Conservation (phyloP, 2,329 filamentous ascomycete genomes). For the Xylaria sp. region DNA sequence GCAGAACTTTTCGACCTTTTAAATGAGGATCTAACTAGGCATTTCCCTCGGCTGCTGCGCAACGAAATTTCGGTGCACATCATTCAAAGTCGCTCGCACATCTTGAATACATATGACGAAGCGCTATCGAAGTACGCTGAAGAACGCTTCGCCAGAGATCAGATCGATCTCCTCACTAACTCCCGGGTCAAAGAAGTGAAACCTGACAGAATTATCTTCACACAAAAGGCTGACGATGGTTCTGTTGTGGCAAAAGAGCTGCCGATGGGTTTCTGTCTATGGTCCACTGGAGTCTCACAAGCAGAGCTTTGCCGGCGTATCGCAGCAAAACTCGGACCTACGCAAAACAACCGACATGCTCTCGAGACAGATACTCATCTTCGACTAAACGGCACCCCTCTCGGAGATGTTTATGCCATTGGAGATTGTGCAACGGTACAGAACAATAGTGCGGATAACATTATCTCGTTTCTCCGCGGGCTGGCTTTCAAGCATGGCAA, state of each 20-base stretch:
- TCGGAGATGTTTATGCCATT: slow-evolving; percentile 95
- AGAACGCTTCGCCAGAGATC: slow-evolving; percentile 85
- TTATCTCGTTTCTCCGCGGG: slow-evolving; percentile 86
- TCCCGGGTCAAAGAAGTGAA: slow-evolving; percentile 89
- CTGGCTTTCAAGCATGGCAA: slow-evolving; percentile 91
- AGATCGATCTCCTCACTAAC: slow-evolving; percentile 91
- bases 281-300: slow-evolving; percentile 95
- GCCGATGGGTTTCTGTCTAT: slow-evolving; percentile 93
- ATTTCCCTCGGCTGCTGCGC: slow-evolving; percentile 87
- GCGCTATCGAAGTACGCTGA: slow-evolving; percentile 91
- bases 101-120: slow-evolving; percentile 98
- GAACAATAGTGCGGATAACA: slow-evolving; percentile 92
- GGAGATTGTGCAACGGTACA: slow-evolving; percentile 97
- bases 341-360: slow-evolving; percentile 87
- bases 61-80: slow-evolving; percentile 98
- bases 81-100: slow-evolving; percentile 92
- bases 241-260: slow-evolving; percentile 86
- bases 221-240: slow-evolving; percentile 77
- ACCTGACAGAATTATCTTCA: slow-evolving; percentile 84
- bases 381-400: slow-evolving; percentile 82
- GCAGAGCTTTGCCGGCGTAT: slow-evolving; percentile 79
- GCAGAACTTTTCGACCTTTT: slow-evolving; percentile 95
- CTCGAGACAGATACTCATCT: slow-evolving; percentile 95
- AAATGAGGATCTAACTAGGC: slow-evolving; percentile 85
- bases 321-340: slow-evolving; percentile 74